Evolutionary conservation across 108 stramenopile genomes (phyloP).

Genomic region (Fistulifera solaris): DNA sequence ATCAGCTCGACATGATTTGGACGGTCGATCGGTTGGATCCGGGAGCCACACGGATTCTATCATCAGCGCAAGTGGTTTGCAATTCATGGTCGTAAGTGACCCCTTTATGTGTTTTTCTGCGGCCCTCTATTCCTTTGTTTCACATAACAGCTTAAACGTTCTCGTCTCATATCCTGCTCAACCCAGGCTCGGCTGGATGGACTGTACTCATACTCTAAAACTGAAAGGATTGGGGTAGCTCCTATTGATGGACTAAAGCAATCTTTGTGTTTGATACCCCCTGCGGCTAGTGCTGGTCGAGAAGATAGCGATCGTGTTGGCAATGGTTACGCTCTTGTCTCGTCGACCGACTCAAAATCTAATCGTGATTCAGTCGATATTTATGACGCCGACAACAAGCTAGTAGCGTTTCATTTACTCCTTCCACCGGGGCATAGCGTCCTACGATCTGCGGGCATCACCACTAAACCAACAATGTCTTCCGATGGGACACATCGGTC

Average conservation of each 20-base stretch:
- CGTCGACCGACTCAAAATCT: slow-evolving; percentile 73
- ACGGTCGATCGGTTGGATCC: slow-evolving; percentile 48
- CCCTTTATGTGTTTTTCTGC: neutral
- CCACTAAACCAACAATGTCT: slow-evolving; percentile 33
- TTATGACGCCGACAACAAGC: slow-evolving; percentile 75
- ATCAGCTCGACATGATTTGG: slow-evolving; percentile 72
- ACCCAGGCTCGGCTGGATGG: slow-evolving; percentile 62
- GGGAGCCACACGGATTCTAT: slow-evolving; percentile 49
- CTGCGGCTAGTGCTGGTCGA: slow-evolving; percentile 20
- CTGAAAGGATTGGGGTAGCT: slow-evolving; percentile 63
- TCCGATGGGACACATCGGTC: slow-evolving; percentile 33
- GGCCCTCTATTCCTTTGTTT: neutral
- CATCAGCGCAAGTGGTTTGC: slow-evolving; percentile 1
- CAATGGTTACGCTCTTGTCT: slow-evolving; percentile 52
- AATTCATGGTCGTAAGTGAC: slow-evolving; percentile 6
- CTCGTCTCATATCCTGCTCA: neutral
- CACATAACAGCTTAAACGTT: neutral
- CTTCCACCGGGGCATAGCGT: slow-evolving; percentile 74
- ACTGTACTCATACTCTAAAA: slow-evolving; percentile 59
- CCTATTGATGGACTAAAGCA: slow-evolving; percentile 77
- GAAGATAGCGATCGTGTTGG: neutral
- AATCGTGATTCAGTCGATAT: slow-evolving; percentile 79
- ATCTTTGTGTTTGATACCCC: slow-evolving; percentile 53
- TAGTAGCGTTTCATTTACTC: slow-evolving; percentile 78
- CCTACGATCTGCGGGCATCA: slow-evolving; percentile 52